Evolutionary conservation across 2,329 filamentous ascomycete genomes (phyloP).

Genomic region (Colletotrichum simmondsii): DNA sequence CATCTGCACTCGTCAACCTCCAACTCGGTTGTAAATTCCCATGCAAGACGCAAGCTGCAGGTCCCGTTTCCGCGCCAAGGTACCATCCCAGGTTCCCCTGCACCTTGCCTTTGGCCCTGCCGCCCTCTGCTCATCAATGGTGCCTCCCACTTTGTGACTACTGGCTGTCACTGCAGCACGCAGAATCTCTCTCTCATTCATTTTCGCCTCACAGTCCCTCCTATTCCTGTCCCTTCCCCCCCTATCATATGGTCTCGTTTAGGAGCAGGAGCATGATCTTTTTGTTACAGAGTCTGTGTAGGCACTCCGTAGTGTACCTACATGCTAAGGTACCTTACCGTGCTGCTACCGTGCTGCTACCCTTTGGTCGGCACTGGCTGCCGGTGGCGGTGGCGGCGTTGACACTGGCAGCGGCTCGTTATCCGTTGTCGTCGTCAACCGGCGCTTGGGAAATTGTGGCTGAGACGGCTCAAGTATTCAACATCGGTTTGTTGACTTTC

Average conservation of each 20-base stretch:
- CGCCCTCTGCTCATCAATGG: neutral
- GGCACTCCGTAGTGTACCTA: too few relatives aligned
- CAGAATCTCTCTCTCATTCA: neutral
- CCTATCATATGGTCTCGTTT: too few relatives aligned
- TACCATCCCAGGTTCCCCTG: conserved; percentile 6
- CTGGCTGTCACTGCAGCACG: neutral
- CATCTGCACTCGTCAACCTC: conserved; percentile 18
- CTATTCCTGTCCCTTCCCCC: neutral
- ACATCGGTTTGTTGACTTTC: neutral
- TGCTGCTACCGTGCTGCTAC: too few relatives aligned
- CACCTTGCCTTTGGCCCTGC: neutral
- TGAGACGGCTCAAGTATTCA: neutral
- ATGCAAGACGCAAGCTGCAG: conserved; percentile 28
- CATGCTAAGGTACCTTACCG: too few relatives aligned
- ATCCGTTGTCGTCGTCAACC: neutral
- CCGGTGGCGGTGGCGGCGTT: neutral
- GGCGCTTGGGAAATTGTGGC: neutral
- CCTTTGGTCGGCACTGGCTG: neutral
- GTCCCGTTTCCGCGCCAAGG: conserved; percentile 23
- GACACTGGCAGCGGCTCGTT: neutral
- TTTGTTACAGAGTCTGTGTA: too few relatives aligned
- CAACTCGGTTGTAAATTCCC: conserved; percentile 21
- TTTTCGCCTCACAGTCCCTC: neutral
- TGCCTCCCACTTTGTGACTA: neutral
- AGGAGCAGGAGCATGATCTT: too few relatives aligned